Evolutionary conservation across 1,284 basidiomycete genomes (phyloP).

Genomic region (Ganoderma resinaceum): DNA sequence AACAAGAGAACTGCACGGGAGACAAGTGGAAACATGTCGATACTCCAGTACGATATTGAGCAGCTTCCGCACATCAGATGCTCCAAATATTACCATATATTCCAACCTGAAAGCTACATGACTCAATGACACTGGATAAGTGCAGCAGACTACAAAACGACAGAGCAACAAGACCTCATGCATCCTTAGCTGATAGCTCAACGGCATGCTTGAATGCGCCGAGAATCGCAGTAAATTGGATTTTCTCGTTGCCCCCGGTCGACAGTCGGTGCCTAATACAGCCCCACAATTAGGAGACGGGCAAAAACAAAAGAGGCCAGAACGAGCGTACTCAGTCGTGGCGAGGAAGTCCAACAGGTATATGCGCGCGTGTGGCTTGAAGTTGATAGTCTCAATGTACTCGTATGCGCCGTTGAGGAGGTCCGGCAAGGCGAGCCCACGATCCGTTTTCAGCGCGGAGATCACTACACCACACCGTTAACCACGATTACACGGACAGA

Average conservation of each 20-base stretch:
- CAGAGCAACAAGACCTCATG: constrained; percentile 3
- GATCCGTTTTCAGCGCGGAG: constrained; percentile 85
- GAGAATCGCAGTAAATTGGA: constrained; percentile 92
- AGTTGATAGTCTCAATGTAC: constrained; percentile 85
- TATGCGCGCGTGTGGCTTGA: constrained; percentile 86
- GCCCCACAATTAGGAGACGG: constrained; percentile 40
- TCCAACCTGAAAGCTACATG: too few relatives aligned
- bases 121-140: neutral
- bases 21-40: too few relatives aligned
- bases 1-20: too few relatives aligned
- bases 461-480: constrained; percentile 66
- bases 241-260: constrained; percentile 92
- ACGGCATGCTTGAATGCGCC: constrained; percentile 95
- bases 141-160: neutral
- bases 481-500: neutral
- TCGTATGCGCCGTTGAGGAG: constrained; percentile 95
- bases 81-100: too few relatives aligned
- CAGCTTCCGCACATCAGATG: too few relatives aligned
- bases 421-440: constrained; percentile 95
- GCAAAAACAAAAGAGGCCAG: neutral
- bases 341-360: constrained; percentile 93
- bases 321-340: constrained; percentile 81
- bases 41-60: too few relatives aligned
- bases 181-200: constrained; percentile 63
- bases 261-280: constrained; percentile 79